Percentiles rank a stretch among this genome's conserved stretches.
Conservation (phyloP, 78 protist genomes). For the Trichosphaerium sp. region DNA sequence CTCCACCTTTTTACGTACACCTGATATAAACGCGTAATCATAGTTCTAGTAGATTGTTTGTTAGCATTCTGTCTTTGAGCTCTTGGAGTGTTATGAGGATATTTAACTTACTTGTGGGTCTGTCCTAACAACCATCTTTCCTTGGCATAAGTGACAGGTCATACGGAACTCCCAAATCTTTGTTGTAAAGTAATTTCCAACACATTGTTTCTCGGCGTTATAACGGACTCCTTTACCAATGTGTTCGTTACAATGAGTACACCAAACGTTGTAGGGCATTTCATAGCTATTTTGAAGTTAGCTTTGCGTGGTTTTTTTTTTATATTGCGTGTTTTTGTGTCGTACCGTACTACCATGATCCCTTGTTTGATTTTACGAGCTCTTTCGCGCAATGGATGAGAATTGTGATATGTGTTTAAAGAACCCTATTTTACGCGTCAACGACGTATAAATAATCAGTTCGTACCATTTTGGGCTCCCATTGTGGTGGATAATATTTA, state of each 20-base stretch:
- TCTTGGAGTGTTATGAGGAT: too few relatives aligned
- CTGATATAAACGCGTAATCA: slow-evolving; percentile 26
- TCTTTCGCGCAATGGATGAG: slow-evolving; percentile 59
- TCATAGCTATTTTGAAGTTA: too few relatives aligned
- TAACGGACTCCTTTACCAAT: slow-evolving; percentile 77
- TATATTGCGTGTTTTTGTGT: neutral
- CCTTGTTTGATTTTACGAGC: slow-evolving; percentile 56
- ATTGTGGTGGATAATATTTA: slow-evolving; percentile 75
- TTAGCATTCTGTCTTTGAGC: neutral
- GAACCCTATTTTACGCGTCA: slow-evolving; percentile 26
- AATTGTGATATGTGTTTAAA: slow-evolving; percentile 40
- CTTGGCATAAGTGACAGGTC: slow-evolving; percentile 53
- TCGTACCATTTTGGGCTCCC: slow-evolving; percentile 28
- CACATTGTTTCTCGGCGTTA: slow-evolving; percentile 76
- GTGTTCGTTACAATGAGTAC: slow-evolving; percentile 52
- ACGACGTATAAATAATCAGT: neutral
- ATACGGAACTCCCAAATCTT: slow-evolving; percentile 49
- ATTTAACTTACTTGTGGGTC: slow-evolving; percentile 50
- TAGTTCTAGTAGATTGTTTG: neutral
- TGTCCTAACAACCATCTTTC: slow-evolving; percentile 54
- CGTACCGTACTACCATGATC: slow-evolving; percentile 28
- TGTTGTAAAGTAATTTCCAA: slow-evolving; percentile 63
- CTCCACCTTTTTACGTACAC: slow-evolving; percentile 17
- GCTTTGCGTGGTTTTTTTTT: neutral
- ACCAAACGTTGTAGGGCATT: slow-evolving; percentile 72